Percentiles rank a stretch among this genome's conserved stretches.
Conservation (phyloP, 345 rosid species). For the Dimocarpus longan region DNA sequence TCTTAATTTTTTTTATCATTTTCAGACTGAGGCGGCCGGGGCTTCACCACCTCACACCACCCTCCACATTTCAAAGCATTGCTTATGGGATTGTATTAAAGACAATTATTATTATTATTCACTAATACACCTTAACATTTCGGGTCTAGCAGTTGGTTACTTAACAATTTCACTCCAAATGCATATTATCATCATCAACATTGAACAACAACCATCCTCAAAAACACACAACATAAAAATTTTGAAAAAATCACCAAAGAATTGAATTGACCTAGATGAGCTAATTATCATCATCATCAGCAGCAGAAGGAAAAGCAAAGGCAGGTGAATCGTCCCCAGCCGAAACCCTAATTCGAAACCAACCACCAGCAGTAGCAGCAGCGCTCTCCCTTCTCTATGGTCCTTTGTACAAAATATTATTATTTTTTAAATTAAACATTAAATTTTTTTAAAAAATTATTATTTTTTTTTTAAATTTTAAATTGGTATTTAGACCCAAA, state of each 20-base stretch:
- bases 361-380: slow-evolving; percentile 35
- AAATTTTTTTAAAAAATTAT: no score
- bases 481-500: no score
- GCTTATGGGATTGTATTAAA: no score
- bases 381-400: slow-evolving; percentile 36
- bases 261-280: slow-evolving; percentile 51
- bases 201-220: background rate
- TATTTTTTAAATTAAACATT: no score
- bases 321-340: slow-evolving; percentile 57
- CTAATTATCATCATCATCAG: slow-evolving; percentile 41
- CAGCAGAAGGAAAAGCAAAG: slow-evolving; percentile 29
- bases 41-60: no score
- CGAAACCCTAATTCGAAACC: slow-evolving; percentile 45
- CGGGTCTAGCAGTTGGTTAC: no score
- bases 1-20: no score
- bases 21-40: no score
- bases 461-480: no score
- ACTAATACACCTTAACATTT: background rate
- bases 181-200: background rate
- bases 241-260: background rate
- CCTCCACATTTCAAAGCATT: no score
- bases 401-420: no score
- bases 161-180: background rate
- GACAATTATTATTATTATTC: no score
- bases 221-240: background rate